Percentiles rank a stretch among this genome's conserved stretches.
These are phyloP conservation scores for Cercospora beticola DNA, from an alignment of 2,329 filamentous ascomycete genomes.

Conservation along the genomic window DNA sequence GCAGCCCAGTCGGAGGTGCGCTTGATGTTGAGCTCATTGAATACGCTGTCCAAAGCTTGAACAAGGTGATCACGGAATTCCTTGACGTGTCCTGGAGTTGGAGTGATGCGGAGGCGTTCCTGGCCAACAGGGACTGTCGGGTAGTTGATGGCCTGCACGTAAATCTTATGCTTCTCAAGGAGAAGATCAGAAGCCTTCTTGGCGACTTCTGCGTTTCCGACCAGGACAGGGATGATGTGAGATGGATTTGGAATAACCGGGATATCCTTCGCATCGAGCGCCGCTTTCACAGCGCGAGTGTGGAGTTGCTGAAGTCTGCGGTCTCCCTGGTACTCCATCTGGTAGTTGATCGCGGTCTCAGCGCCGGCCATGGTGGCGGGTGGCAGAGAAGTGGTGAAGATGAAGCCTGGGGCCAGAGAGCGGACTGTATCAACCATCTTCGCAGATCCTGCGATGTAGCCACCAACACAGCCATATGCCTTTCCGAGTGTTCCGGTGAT, in stretches of 20 bases:
- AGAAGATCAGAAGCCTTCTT: constrained; percentile 91
- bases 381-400: constrained; percentile 95
- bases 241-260: constrained; percentile 97
- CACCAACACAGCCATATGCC: constrained; percentile 95
- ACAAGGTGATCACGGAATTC: constrained; percentile 85
- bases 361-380: constrained; percentile 97
- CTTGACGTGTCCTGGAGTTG: constrained; percentile 86
- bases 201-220: constrained; percentile 89
- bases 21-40: constrained; percentile 85
- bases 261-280: constrained; percentile 75
- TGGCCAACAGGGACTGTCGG: constrained; percentile 97
- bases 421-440: constrained; percentile 90
- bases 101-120: constrained; percentile 92
- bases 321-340: constrained; percentile 80
- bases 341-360: constrained; percentile 87
- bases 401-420: constrained; percentile 93
- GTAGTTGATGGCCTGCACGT: constrained; percentile 99
- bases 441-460: constrained; percentile 89
- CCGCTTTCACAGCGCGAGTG: constrained; percentile 89
- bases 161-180: constrained; percentile 85
- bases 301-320: constrained; percentile 92
- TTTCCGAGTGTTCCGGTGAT: constrained; percentile 97
- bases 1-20: constrained; percentile 89
- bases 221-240: constrained; percentile 90
- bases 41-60: constrained; percentile 79